Evolutionary conservation across 2,329 filamentous ascomycete genomes (phyloP).

Genomic region (Colletotrichum shisoi): DNA sequence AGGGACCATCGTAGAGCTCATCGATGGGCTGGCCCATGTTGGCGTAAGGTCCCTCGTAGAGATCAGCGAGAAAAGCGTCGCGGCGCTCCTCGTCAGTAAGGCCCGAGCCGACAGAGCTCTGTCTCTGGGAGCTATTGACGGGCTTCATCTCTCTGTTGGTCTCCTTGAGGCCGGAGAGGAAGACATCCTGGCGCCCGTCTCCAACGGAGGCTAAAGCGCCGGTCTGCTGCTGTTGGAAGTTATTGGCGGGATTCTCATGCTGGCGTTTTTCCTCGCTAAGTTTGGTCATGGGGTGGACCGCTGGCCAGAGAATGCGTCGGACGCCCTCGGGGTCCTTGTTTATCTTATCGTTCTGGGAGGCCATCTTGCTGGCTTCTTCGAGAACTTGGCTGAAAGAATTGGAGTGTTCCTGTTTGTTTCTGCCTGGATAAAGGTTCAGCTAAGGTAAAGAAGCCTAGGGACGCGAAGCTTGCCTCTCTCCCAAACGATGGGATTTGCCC

Average conservation of each 20-base stretch:
- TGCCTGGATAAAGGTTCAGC: slow-evolving; percentile 1
- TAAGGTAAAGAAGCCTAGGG: background rate
- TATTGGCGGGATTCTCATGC: background rate
- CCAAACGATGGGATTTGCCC: too few relatives aligned
- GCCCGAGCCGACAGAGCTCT: too few relatives aligned
- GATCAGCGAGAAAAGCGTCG: slow-evolving; percentile 3
- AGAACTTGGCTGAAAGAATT: background rate
- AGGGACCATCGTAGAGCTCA: slow-evolving; percentile 2
- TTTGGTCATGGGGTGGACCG: background rate
- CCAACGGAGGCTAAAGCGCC: background rate
- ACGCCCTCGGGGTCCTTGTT: background rate
- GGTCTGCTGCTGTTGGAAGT: background rate
- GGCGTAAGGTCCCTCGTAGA: slow-evolving; percentile 7
- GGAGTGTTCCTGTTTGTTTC: background rate
- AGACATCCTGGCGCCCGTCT: background rate
- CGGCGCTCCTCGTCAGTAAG: slow-evolving; percentile 12
- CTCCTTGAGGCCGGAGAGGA: background rate
- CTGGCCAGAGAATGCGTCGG: slow-evolving; percentile 15
- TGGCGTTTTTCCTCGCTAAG: background rate
- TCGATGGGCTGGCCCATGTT: background rate
- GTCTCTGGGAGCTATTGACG: too few relatives aligned
- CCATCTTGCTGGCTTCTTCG: slow-evolving; percentile 15
- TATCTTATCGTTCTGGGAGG: background rate
- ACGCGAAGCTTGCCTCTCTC: background rate
- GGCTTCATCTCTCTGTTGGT: background rate